Evolutionary conservation across 768 basidiomycete species (phyloP).

Genomic region (Tulasnella sp.): DNA sequence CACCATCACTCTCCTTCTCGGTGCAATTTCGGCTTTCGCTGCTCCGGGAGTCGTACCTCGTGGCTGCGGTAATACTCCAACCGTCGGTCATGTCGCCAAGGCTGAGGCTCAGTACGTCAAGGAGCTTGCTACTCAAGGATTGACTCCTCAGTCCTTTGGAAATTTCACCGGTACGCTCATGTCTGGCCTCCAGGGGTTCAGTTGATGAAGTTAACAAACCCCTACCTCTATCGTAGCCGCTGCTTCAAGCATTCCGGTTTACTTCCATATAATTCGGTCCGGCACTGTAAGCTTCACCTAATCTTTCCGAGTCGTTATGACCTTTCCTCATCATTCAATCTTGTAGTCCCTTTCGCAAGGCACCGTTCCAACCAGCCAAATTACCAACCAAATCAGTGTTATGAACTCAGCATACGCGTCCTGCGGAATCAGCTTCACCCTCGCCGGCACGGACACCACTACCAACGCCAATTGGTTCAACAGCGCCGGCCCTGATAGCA

Average conservation of each 20-base stretch:
- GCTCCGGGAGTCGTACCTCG: neutral
- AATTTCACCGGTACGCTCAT: neutral
- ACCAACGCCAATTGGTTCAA: constrained; percentile 28
- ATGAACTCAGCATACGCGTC: constrained; percentile 24
- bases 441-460: constrained; percentile 23
- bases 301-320: too few species aligned
- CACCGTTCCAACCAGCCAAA: constrained; percentile 22
- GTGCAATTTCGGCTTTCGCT: neutral
- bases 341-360: neutral
- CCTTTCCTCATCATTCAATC: neutral
- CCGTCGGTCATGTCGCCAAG: constrained; percentile 2
- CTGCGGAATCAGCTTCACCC: constrained; percentile 23
- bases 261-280: constrained; percentile 3
- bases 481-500: constrained; percentile 27
- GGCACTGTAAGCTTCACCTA: neutral
- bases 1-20: neutral
- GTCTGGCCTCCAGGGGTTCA: neutral
- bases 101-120: neutral
- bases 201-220: neutral
- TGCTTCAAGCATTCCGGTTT: neutral
- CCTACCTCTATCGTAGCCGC: neutral
- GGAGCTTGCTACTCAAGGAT: neutral
- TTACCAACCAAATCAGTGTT: constrained; percentile 22
- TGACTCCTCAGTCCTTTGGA: neutral
- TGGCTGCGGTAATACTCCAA: neutral